phyloP scores from a whole-genome alignment of 1,139 yeast species.

The Kodamaea suecica region DNA sequence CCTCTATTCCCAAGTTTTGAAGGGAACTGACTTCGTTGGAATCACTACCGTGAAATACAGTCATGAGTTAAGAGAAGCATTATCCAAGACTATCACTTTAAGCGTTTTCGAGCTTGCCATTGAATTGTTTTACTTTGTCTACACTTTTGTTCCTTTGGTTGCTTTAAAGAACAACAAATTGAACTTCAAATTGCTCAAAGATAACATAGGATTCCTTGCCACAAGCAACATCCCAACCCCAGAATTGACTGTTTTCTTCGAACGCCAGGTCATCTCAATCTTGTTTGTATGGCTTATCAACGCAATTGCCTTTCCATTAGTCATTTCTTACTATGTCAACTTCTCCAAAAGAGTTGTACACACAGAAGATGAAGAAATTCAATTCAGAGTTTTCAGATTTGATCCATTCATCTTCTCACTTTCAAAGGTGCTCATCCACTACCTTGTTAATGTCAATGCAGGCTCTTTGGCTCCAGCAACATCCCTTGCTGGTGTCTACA shows the following conservation, averaged over 20 bases:
- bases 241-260: conserved; percentile 35
- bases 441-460: conserved; percentile 35
- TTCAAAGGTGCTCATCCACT: conserved; percentile 46
- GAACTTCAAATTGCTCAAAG: conserved; percentile 40
- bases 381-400: conserved; percentile 43
- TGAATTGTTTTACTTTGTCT: conserved; percentile 39
- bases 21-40: conserved; percentile 37
- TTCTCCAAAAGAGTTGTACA: conserved; percentile 44
- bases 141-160: conserved; percentile 36
- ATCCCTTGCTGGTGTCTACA: conserved; percentile 32
- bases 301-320: conserved; percentile 43
- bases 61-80: conserved; percentile 46
- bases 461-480: conserved; percentile 20
- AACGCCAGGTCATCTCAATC: conserved; percentile 29
- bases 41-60: conserved; percentile 42
- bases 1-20: conserved; percentile 28
- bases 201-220: conserved; percentile 29
- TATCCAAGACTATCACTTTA: conserved; percentile 48
- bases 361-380: conserved; percentile 20
- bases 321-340: conserved; percentile 50
- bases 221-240: conserved; percentile 27
- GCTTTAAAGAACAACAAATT: conserved; percentile 36
- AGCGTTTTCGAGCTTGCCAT: conserved; percentile 38
- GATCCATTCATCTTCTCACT: conserved; percentile 62
- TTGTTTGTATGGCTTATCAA: conserved; percentile 40